Base-by-base conservation (phyloP, 306 rosid species). In the Cicer yamashitae region DNA sequence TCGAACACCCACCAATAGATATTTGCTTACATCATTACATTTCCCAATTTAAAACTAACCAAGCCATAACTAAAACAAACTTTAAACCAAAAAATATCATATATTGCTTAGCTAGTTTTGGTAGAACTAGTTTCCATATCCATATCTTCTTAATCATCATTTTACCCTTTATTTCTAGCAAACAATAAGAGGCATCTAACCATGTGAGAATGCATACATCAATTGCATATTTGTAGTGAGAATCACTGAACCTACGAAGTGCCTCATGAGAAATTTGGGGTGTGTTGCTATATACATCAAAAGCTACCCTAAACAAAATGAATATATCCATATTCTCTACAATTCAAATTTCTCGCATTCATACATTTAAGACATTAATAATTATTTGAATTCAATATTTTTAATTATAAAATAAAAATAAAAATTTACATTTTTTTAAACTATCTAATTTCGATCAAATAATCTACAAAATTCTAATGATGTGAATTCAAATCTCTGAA, bases 221-320 rank as follows among this genome's bases (percentile, higher is more conserved):
- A 70, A 65, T 81, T 73, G 88, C 79, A 74, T 13, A 60, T 17
- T 57, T 74, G 76, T 59, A 48, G 82, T 56, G 81, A 82, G 81
- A 82, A 81, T 74, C 76, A 75, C 85, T 81, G 84, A 85, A 87
- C 91, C 89, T 87, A 82, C 84, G 74, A 83, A 86, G 78, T 79
- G 76, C 74, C 82, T 79, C 74, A 78, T 81, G 78, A 74, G 80
- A 76, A 79, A 69, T 48, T 63, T 62, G 77, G 48, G 65, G 70
- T 40, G 58, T 70, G 60, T 57, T 58, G 66, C 66, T 60, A 60
- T 34, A 34, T 60, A 7, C 43, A 34, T 22, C 39, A 58, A 0
- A 10, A 58, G 40, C 64, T 58, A 58, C 13, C 39, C 64, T 25
- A 25, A 25, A 25, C 34, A 25, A 25, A 25, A 25, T 25, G 34